These are phyloP conservation scores for Penicillium longicatenatum DNA, from an alignment of 495 filamentous ascomycete genomes.

Conservation along the genomic window DNA sequence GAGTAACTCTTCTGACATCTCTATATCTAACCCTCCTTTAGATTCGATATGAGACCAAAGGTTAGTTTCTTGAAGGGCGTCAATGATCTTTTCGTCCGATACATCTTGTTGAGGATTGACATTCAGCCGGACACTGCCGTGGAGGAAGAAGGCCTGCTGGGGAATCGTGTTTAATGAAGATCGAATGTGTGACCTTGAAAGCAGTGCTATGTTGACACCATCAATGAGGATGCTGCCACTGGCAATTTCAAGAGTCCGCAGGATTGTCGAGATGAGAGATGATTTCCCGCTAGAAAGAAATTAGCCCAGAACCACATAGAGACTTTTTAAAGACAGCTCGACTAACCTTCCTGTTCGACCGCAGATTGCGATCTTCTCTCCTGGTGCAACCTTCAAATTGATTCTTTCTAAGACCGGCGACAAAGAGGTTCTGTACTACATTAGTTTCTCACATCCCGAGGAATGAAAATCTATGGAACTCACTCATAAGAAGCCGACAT, in stretches of 20 bases:
- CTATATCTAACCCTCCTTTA: conserved; percentile 43
- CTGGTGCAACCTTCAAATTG: conserved; percentile 20
- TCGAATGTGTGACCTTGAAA: conserved; percentile 33
- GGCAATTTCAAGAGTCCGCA: conserved; percentile 39
- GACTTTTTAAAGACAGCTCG: neutral
- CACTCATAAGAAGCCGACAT: conserved; percentile 34
- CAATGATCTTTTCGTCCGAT: conserved; percentile 39
- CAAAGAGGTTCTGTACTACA: conserved; percentile 16
- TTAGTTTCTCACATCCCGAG: conserved; percentile 1
- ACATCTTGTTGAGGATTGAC: conserved; percentile 37
- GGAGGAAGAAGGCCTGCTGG: conserved; percentile 51
- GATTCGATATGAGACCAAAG: conserved; percentile 39
- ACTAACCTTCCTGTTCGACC: conserved; percentile 47
- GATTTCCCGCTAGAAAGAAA: conserved; percentile 38
- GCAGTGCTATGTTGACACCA: conserved; percentile 40
- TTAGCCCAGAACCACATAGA: conserved; percentile 1
- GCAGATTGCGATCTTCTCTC: conserved; percentile 48
- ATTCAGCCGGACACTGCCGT: conserved; percentile 48
- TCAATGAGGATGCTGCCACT: conserved; percentile 47
- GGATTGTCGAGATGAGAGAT: conserved; percentile 43
- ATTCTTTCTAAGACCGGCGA: conserved; percentile 20
- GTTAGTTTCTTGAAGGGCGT: conserved; percentile 38
- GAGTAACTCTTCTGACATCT: conserved; percentile 39
- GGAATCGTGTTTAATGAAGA: conserved; percentile 43
- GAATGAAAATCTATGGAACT: conserved; percentile 2